A percentile compares a stretch with the other conserved stretches of the same genome.
These are phyloP conservation scores for Limonium bicolor DNA, from an alignment of 148 eudicot species.

Conservation along the genomic window DNA sequence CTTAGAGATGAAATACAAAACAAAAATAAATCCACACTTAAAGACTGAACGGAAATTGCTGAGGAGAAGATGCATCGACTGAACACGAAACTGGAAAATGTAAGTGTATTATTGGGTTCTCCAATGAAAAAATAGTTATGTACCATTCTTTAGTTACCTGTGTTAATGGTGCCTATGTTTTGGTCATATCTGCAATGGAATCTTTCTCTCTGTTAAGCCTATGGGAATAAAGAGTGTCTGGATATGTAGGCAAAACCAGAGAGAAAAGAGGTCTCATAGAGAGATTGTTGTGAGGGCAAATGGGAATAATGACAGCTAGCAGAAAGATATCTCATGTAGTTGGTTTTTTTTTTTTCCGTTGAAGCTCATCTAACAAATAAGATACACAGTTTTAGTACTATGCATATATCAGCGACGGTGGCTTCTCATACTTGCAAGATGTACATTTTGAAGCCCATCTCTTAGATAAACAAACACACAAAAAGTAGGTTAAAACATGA, in stretches of 20 bases:
- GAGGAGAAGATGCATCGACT: slow-evolving; percentile 38
- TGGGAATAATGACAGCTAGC: too few relatives aligned
- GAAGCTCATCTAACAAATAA: not conserved
- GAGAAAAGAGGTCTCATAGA: too few relatives aligned
- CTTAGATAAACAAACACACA: too few relatives aligned
- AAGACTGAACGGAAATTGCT: slow-evolving; percentile 27
- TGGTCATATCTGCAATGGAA: not conserved
- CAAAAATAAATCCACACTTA: slow-evolving; percentile 35
- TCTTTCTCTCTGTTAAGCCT: not conserved
- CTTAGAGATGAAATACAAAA: slow-evolving; percentile 45
- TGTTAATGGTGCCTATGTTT: not conserved
- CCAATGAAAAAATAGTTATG: not conserved
- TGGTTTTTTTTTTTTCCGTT: too few relatives aligned
- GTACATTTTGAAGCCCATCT: too few relatives aligned
- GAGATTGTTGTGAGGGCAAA: too few relatives aligned
- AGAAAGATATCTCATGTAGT: too few relatives aligned
- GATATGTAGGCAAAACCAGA: too few relatives aligned
- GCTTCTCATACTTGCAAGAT: too few relatives aligned
- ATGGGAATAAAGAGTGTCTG: not conserved
- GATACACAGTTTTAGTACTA: not conserved
- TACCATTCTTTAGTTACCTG: not conserved
- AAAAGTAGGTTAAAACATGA: too few relatives aligned
- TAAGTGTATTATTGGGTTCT: slow-evolving; percentile 13
- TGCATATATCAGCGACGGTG: not conserved
- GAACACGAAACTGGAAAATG: slow-evolving; percentile 39